Evolutionary conservation across 139 green algal species (phyloP).

Genomic region (Diplosphaera chodatii): DNA sequence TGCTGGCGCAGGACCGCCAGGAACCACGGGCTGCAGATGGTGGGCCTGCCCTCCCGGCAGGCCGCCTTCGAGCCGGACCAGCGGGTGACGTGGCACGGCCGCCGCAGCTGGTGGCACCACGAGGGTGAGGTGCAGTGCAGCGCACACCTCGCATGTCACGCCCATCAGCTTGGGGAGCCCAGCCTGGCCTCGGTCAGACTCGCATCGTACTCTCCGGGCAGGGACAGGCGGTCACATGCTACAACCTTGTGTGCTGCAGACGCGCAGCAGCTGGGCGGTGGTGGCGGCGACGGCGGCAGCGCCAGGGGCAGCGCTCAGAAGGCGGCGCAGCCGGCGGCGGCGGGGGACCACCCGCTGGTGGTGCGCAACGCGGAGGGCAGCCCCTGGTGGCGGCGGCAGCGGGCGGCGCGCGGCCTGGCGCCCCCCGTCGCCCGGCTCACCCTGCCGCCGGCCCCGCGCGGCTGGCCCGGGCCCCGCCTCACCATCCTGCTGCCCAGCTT

Average conservation of each 20-base stretch:
- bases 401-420: not conserved
- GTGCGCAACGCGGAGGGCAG: not conserved
- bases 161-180: not conserved
- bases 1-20: conserved; percentile 49
- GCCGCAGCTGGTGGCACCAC: not conserved
- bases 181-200: too few species aligned
- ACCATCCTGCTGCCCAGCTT: conserved; percentile 70
- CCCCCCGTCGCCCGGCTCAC: conserved; percentile 41
- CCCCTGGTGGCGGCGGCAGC: not conserved
- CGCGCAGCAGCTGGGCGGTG: too few species aligned
- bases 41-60: conserved; percentile 78
- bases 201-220: too few species aligned
- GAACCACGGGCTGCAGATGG: conserved; percentile 62
- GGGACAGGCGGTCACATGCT: too few species aligned
- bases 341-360: not conserved
- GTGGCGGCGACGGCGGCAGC: not conserved
- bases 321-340: not conserved
- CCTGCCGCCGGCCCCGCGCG: conserved; percentile 35
- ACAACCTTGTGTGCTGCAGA: too few species aligned
- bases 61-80: conserved; percentile 44
- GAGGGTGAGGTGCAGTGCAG: not conserved
- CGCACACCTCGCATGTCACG: too few species aligned
- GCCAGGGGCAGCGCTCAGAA: not conserved
- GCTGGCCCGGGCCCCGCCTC: conserved; percentile 28
- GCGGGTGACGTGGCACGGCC: not conserved